Percentiles rank a stretch among this genome's conserved stretches.
Conservation (phyloP, 1,139 yeast genomes). For the Candida sp. region DNA sequence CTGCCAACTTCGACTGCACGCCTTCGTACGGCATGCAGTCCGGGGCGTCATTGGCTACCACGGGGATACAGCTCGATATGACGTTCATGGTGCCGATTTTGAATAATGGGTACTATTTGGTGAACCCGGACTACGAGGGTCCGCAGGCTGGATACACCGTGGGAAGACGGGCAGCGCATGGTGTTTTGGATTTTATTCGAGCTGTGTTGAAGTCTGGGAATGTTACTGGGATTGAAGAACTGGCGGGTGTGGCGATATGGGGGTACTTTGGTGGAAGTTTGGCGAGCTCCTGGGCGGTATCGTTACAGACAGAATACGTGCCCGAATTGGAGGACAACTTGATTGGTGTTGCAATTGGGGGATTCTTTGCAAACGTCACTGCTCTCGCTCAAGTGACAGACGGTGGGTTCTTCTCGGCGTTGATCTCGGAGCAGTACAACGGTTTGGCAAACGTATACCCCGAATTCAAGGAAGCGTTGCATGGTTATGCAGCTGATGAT, state of each 20-base stretch:
- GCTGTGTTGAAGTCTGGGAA: constrained; percentile 21
- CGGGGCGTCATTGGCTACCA: neutral
- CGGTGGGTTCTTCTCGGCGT: constrained; percentile 20
- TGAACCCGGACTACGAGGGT: constrained; percentile 30
- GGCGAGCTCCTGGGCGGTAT: constrained; percentile 32
- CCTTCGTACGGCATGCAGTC: neutral
- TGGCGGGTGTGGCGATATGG: constrained; percentile 25
- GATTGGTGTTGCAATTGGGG: constrained; percentile 40
- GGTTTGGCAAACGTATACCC: constrained; percentile 33
- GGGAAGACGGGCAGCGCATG: constrained; percentile 26
- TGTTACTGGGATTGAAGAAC: constrained; percentile 22
- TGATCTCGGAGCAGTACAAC: constrained; percentile 26
- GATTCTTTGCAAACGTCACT: constrained; percentile 29
- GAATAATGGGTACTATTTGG: constrained; percentile 28
- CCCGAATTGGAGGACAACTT: constrained; percentile 30
- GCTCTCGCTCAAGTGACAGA: constrained; percentile 21
- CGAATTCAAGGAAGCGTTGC: constrained; percentile 6
- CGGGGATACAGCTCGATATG: constrained; percentile 21
- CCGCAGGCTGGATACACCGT: constrained; percentile 23
- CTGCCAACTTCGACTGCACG: constrained; percentile 6
- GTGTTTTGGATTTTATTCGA: constrained; percentile 25
- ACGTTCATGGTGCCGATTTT: constrained; percentile 21
- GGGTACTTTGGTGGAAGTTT: constrained; percentile 36
- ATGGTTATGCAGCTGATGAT: neutral
- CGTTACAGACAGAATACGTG: constrained; percentile 36